phyloP scores from a whole-genome alignment of 257 asterid species.

The Nicotiana paniculata region DNA sequence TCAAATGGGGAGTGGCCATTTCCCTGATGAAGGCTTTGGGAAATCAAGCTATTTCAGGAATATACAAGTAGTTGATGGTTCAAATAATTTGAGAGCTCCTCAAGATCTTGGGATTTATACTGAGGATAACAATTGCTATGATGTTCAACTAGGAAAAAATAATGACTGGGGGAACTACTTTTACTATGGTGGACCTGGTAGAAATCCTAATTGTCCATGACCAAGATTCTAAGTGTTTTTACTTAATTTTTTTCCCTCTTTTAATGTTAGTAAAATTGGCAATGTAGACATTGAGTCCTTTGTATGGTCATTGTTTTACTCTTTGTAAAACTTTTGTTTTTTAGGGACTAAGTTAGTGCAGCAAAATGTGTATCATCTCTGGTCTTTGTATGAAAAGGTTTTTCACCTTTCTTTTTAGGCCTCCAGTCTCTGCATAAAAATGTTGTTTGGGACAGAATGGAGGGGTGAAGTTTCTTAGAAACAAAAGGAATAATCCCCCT shows the following conservation, averaged over 20 bases:
- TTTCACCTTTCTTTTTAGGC: neutral
- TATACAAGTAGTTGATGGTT: slow-evolving; percentile 58
- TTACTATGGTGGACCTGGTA: slow-evolving; percentile 89
- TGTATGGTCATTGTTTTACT: neutral
- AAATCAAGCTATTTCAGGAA: slow-evolving; percentile 71
- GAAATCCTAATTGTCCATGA: slow-evolving; percentile 59
- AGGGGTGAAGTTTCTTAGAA: neutral
- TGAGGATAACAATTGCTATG: slow-evolving; percentile 59
- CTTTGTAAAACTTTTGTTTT: neutral
- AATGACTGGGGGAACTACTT: slow-evolving; percentile 65
- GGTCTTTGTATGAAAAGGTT: neutral
- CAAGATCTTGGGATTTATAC: slow-evolving; percentile 44
- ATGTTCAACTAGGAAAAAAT: slow-evolving; percentile 47
- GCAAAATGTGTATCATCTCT: neutral
- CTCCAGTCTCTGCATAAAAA: neutral
- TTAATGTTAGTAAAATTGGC: neutral
- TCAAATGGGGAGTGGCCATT: slow-evolving; percentile 91
- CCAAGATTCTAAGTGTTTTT: neutral
- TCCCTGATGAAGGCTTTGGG: slow-evolving; percentile 73
- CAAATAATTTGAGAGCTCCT: slow-evolving; percentile 66
- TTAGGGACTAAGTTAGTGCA: neutral
- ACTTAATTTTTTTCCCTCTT: neutral
- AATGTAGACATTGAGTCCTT: neutral
- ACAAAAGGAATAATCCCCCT: neutral
- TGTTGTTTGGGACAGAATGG: neutral